phyloP scores from a whole-genome alignment of 345 rosid genomes.

The Brassica rapa region DNA sequence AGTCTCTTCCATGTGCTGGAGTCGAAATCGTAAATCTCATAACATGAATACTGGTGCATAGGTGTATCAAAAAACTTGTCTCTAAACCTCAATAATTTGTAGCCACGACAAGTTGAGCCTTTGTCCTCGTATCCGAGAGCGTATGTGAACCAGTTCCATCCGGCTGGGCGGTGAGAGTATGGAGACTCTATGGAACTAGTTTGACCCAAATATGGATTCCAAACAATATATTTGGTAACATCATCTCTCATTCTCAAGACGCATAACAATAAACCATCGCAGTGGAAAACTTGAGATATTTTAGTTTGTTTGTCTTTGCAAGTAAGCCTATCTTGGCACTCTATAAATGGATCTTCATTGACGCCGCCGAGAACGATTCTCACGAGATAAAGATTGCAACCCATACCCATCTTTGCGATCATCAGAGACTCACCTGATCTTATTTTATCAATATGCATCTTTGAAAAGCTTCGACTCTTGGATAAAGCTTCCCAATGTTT shows the following conservation, averaged over 20 bases:
- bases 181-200: neutral
- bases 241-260: neutral
- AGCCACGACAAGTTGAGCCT: neutral
- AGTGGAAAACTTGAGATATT: neutral
- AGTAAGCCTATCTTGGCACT: neutral
- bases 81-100: neutral
- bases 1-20: neutral
- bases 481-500: neutral
- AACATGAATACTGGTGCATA: neutral
- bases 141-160: neutral
- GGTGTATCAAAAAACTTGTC: neutral
- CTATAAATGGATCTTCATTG: neutral
- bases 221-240: neutral
- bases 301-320: neutral
- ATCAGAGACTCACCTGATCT: neutral
- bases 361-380: neutral
- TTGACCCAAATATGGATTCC: constrained; percentile 1
- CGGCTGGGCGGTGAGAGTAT: neutral
- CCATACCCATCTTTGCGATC: neutral
- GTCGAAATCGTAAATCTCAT: neutral
- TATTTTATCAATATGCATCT: neutral
- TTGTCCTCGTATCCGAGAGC: constrained; percentile 4
- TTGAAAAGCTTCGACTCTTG: neutral
- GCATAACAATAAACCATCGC: neutral
- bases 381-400: neutral